These are phyloP conservation scores for Thelonectria rubi DNA, from an alignment of 2,329 filamentous ascomycete genomes.

Conservation along the genomic window DNA sequence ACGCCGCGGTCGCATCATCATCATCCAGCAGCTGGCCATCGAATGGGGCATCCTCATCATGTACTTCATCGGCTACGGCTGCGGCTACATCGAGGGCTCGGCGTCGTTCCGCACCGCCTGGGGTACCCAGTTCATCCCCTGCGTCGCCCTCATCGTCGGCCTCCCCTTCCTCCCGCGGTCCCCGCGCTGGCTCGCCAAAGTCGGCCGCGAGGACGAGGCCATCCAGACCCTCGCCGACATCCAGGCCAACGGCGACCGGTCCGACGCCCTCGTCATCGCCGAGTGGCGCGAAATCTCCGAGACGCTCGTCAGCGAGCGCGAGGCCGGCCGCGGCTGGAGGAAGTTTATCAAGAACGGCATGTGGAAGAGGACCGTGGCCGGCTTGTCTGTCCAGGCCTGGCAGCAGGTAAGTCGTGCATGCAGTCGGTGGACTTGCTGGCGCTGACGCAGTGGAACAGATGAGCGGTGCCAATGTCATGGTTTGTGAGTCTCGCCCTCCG, in stretches of 20 bases:
- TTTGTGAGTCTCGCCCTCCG: slow-evolving; percentile 43
- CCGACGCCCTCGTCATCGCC: slow-evolving; percentile 62
- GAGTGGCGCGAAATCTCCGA: slow-evolving; percentile 62
- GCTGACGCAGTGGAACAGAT: slow-evolving; percentile 55
- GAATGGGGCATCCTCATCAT: slow-evolving; percentile 64
- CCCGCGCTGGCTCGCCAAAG: slow-evolving; percentile 68
- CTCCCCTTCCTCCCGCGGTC: slow-evolving; percentile 67
- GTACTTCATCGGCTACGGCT: slow-evolving; percentile 71
- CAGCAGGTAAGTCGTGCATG: slow-evolving; percentile 52
- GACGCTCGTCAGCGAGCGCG: slow-evolving; percentile 25
- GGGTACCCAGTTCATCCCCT: slow-evolving; percentile 69
- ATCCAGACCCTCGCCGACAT: slow-evolving; percentile 60
- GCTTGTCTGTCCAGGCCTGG: slow-evolving; percentile 52
- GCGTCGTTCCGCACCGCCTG: slow-evolving; percentile 70
- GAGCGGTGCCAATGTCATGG: slow-evolving; percentile 59
- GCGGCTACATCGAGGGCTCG: slow-evolving; percentile 63
- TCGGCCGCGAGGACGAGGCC: slow-evolving; percentile 65
- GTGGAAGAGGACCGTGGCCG: slow-evolving; percentile 28
- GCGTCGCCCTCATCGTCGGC: slow-evolving; percentile 62
- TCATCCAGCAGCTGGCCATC: slow-evolving; percentile 28
- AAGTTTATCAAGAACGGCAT: slow-evolving; percentile 28
- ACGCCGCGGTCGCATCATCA: slow-evolving; percentile 26
- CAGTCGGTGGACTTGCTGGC: neutral
- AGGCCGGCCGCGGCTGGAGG: slow-evolving; percentile 19
- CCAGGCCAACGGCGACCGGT: slow-evolving; percentile 61